Percentiles rank a stretch among this genome's conserved stretches.
These are phyloP conservation scores for Populus deltoides DNA, from an alignment of 345 rosid species.

Conservation along the genomic window DNA sequence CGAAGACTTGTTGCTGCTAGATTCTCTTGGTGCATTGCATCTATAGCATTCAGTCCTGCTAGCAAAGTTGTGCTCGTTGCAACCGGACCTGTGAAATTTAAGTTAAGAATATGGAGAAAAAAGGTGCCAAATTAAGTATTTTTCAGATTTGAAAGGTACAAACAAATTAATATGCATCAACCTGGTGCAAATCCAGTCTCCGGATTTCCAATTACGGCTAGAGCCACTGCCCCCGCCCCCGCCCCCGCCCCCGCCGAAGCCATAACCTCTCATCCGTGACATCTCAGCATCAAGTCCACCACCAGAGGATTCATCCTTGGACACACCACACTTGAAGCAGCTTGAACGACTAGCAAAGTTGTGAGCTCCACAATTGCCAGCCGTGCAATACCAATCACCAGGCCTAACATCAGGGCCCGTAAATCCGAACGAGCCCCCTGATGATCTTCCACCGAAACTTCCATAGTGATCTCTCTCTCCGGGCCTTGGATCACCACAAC, in stretches of 20 bases:
- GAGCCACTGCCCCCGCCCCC: conserved; percentile 23
- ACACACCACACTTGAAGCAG: conserved; percentile 86
- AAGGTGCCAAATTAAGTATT: too few species aligned
- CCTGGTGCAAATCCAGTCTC: conserved; percentile 95
- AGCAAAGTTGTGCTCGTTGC: conserved; percentile 92
- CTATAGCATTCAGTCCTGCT: conserved; percentile 86
- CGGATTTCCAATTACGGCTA: conserved; percentile 80
- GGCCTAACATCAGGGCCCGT: conserved; percentile 91
- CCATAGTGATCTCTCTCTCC: conserved; percentile 38
- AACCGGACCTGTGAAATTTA: conserved; percentile 49
- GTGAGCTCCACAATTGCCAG: conserved; percentile 84
- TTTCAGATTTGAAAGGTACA: background rate
- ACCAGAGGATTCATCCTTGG: conserved; percentile 55
- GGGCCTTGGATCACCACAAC: conserved; percentile 48
- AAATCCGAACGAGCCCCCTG: conserved; percentile 42
- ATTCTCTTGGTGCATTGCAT: conserved; percentile 89
- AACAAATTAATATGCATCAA: conserved; percentile 3
- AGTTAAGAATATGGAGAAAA: background rate
- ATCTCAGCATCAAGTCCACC: conserved; percentile 43
- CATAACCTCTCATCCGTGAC: conserved; percentile 46
- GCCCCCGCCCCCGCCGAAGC: conserved; percentile 26
- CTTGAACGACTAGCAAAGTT: conserved; percentile 88
- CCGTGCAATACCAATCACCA: conserved; percentile 91
- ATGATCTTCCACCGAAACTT: conserved; percentile 45
- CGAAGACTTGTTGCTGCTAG: conserved; percentile 12